A percentile compares a stretch with the other conserved stretches of the same genome.
These are phyloP conservation scores for Clonostachys rosea DNA, from an alignment of 2,329 filamentous ascomycete genomes.

Conservation along the genomic window DNA sequence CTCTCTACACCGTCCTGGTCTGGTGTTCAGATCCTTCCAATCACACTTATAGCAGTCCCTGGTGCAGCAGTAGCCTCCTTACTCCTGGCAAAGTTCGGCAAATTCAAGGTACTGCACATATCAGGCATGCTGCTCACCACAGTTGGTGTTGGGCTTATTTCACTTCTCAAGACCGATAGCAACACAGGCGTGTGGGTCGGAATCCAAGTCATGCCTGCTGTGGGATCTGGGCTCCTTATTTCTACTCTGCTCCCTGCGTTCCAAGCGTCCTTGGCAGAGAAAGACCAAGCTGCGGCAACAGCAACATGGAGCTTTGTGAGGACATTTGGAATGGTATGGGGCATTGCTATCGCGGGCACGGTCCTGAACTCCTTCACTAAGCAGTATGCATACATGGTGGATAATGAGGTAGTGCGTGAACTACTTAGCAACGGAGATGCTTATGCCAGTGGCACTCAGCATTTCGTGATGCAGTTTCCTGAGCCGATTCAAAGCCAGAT, in stretches of 20 bases:
- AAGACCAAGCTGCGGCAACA: constrained; percentile 26
- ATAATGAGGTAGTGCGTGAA: constrained; percentile 7
- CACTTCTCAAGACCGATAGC: constrained; percentile 24
- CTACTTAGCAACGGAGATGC: constrained; percentile 15
- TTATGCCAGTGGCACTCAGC: constrained; percentile 16
- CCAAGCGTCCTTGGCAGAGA: constrained; percentile 25
- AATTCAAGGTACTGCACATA: constrained; percentile 26
- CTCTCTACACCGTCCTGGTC: constrained; percentile 20
- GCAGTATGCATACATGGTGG: constrained; percentile 11
- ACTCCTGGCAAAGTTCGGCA: constrained; percentile 21
- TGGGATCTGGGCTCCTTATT: constrained; percentile 36
- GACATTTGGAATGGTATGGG: constrained; percentile 36
- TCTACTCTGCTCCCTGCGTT: constrained; percentile 35
- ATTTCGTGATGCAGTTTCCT: constrained; percentile 13
- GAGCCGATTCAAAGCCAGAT: constrained; percentile 10
- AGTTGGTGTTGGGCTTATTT: constrained; percentile 32
- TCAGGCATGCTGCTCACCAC: constrained; percentile 27
- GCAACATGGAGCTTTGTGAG: constrained; percentile 36
- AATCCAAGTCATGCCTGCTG: constrained; percentile 29
- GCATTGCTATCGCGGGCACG: constrained; percentile 34
- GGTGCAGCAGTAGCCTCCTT: constrained; percentile 15
- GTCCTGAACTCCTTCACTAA: constrained; percentile 27
- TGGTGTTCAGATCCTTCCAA: constrained; percentile 25
- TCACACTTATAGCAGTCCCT: constrained; percentile 19
- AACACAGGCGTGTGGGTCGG: constrained; percentile 27